Evolutionary conservation across 768 basidiomycete species (phyloP), one percentile per base, ranked within the genome.

Genomic region (Termitomyces sp.): DNA sequence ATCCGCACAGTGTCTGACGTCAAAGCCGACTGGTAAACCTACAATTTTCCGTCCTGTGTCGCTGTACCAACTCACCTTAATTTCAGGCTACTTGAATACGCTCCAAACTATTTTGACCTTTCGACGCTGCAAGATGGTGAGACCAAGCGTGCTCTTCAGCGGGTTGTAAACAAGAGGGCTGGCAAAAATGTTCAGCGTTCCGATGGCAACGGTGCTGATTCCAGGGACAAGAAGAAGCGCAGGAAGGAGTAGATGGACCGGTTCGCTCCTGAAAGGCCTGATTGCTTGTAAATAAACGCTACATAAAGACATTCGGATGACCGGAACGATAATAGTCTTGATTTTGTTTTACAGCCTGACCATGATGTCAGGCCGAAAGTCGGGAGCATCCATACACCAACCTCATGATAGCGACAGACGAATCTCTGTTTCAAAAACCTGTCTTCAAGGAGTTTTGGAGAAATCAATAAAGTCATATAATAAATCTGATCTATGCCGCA

Each of bases 1-100:
- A 94, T 99, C 67, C 86, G 97, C 30, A 96, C 92, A 0, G 92
- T 96, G 20, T 87, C 94, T 0, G 92, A 94, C 54, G 81, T 96
- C 55, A 78, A 81, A 66, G 80, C 88, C 2, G 94, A 96, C 66
- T 98, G 97, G 94, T 92, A 67, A 45, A 79, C 73, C 11, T 33
- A 5, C 11, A 26, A n/a, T 20, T 33, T 40, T 14, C 20, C 22
- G 13, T 11, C 51, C 36, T 56, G 52, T 41, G 55, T 59, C 47
- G 55, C 18, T 16, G 43, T 28, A 28, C 26, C 45, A 26, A n/a
- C 41, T 41, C 52, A 52, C 46, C 54, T 45, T 62, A 30, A 56
- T 45, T 40, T n/a, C 55, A 78, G 77, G 76, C 65, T 77, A 18
- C 61, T 76, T 36, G 76, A 77, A 59, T 70, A 64, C 52, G 76